Evolutionary conservation across 2,329 filamentous ascomycete species (phyloP).

Genomic region (Pseudogymnoascus sp.): DNA sequence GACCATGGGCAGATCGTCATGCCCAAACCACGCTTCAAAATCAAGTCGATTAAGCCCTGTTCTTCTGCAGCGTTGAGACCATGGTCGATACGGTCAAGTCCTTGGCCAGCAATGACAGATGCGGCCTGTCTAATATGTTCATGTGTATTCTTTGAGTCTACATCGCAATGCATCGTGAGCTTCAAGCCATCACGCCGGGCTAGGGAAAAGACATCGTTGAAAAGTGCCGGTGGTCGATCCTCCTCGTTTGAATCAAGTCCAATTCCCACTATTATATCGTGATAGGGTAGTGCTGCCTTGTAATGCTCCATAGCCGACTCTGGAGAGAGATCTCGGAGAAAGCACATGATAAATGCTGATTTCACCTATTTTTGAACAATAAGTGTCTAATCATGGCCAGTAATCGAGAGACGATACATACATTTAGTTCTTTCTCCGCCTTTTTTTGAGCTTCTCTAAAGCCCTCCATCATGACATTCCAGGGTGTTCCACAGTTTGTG

Average conservation of each 20-base stretch:
- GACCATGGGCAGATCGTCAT: constrained; percentile 65
- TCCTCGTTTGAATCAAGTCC: constrained; percentile 57
- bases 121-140: constrained; percentile 45
- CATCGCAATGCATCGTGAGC: constrained; percentile 55
- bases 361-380: constrained; percentile 14
- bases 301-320: constrained; percentile 42
- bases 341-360: constrained; percentile 59
- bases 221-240: constrained; percentile 46
- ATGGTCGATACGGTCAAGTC: constrained; percentile 62
- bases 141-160: constrained; percentile 61
- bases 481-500: constrained; percentile 50
- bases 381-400: not conserved
- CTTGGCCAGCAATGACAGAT: constrained; percentile 49
- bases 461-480: constrained; percentile 53
- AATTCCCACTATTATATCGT: constrained; percentile 40
- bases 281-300: constrained; percentile 27
- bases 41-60: constrained; percentile 42
- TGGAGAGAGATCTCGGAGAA: constrained; percentile 60
- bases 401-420: constrained; percentile 32
- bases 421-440: constrained; percentile 49
- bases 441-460: constrained; percentile 50
- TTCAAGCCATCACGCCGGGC: constrained; percentile 44
- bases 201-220: constrained; percentile 49
- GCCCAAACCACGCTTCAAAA: constrained; percentile 37
- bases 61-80: constrained; percentile 51